Conservation (phyloP, 2,329 filamentous ascomycete genomes). For the Ophiostoma australiae region DNA sequence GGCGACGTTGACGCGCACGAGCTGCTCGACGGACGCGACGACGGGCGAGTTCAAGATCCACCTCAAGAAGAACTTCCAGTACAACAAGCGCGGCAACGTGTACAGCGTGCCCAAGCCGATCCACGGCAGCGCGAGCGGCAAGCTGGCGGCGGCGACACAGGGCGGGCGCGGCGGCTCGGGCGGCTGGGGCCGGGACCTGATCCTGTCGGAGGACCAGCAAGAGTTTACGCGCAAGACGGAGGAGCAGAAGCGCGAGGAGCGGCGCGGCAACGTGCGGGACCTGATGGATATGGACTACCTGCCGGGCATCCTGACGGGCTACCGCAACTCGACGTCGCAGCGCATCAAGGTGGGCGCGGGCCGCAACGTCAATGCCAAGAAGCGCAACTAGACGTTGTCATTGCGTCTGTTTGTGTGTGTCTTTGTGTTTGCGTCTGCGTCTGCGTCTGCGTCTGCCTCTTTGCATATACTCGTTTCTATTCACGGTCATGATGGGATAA, state of each 20-base stretch:
- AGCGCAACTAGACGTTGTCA: constrained; percentile 38
- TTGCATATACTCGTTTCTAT: background rate
- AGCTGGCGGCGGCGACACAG: constrained; percentile 48
- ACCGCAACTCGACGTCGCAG: constrained; percentile 59
- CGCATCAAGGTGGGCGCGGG: constrained; percentile 80
- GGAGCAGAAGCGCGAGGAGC: constrained; percentile 54
- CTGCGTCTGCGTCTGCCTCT: background rate
- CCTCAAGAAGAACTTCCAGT: constrained; percentile 91
- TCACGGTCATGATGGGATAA: constrained; percentile 8
- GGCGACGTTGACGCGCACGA: constrained; percentile 75
- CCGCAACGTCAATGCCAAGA: constrained; percentile 76
- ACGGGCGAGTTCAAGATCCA: constrained; percentile 79
- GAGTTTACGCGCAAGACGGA: constrained; percentile 67
- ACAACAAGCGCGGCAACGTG: constrained; percentile 86
- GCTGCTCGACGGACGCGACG: constrained; percentile 70
- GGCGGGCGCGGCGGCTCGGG: constrained; percentile 66
- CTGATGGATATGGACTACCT: constrained; percentile 94
- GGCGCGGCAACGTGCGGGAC: constrained; percentile 56
- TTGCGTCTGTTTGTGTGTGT: background rate
- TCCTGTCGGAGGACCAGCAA: constrained; percentile 90
- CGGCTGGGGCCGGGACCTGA: constrained; percentile 78
- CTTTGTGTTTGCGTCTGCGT: background rate
- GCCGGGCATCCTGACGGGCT: constrained; percentile 76
- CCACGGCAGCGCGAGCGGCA: constrained; percentile 74
- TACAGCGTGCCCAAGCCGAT: constrained; percentile 91